phyloP scores from a whole-genome alignment of 805 yeast species.

The Lachancea kluyveri region DNA sequence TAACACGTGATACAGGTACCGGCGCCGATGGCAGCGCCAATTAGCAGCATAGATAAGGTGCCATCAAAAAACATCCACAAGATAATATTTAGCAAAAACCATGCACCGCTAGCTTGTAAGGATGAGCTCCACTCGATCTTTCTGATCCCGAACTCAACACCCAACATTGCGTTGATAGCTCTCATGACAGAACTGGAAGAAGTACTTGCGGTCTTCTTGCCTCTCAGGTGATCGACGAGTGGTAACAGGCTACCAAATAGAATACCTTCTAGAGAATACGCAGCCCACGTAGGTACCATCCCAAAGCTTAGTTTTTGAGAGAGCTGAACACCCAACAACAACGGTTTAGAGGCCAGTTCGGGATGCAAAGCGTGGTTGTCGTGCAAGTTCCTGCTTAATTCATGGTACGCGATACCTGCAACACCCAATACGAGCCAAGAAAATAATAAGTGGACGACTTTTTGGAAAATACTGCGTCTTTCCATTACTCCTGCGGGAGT shows the following conservation, averaged over 20 bases:
- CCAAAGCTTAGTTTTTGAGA: slow-evolving; percentile 14
- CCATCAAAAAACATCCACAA: slow-evolving; percentile 65
- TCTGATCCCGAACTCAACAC: slow-evolving; percentile 64
- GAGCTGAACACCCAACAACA: slow-evolving; percentile 31
- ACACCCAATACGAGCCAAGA: slow-evolving; percentile 29
- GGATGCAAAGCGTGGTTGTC: slow-evolving; percentile 41
- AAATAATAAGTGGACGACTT: slow-evolving; percentile 5
- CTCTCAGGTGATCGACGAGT: slow-evolving; percentile 25
- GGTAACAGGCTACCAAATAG: slow-evolving; percentile 55
- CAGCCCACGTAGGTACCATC: slow-evolving; percentile 21
- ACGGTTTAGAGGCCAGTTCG: slow-evolving; percentile 37
- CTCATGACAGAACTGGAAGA: slow-evolving; percentile 16
- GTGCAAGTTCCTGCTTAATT: slow-evolving; percentile 45
- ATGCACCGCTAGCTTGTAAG: slow-evolving; percentile 56
- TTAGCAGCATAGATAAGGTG: slow-evolving; percentile 45
- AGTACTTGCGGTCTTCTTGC: slow-evolving; percentile 11
- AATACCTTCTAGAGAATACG: slow-evolving; percentile 46
- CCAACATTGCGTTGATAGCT: slow-evolving; percentile 50
- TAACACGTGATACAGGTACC: slow-evolving; percentile 18
- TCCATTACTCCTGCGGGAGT: slow-evolving; percentile 9
- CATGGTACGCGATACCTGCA: slow-evolving; percentile 50
- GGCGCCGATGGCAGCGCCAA: slow-evolving; percentile 27
- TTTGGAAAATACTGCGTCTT: slow-evolving; percentile 5
- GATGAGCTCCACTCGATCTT: slow-evolving; percentile 64
- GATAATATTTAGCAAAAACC: slow-evolving; percentile 58